Conservation (phyloP, 768 basidiomycete species). For the Boletus eberwhitei region DNA sequence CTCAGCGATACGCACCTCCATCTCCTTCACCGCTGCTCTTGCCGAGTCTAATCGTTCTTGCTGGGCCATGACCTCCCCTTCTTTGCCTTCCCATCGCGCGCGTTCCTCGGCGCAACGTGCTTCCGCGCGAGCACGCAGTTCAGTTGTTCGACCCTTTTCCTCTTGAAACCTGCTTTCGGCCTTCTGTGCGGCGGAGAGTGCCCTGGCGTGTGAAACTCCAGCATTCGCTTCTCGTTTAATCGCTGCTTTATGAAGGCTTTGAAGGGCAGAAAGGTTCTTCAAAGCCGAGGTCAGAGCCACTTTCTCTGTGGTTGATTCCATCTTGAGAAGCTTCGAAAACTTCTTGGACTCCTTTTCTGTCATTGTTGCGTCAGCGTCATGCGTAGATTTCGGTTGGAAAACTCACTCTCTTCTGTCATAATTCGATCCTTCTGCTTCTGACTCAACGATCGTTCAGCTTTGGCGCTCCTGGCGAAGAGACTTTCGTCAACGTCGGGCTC, state of each 20-base stretch:
- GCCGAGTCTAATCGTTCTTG: conserved; percentile 48
- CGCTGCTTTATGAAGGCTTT: conserved; percentile 64
- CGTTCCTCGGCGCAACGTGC: conserved; percentile 51
- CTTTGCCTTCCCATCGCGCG: conserved; percentile 51
- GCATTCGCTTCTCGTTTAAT: conserved; percentile 64
- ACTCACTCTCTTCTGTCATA: conserved; percentile 49
- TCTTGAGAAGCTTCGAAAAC: conserved; percentile 66
- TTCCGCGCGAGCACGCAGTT: conserved; percentile 45
- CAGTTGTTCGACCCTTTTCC: conserved; percentile 56
- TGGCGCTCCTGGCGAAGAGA: conserved; percentile 39
- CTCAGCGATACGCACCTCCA: conserved; percentile 60
- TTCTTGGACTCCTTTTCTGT: conserved; percentile 57
- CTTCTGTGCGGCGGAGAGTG: conserved; percentile 57
- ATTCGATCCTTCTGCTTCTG: conserved; percentile 52
- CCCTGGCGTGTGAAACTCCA: conserved; percentile 49
- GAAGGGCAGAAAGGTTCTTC: conserved; percentile 63
- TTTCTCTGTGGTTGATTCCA: conserved; percentile 67
- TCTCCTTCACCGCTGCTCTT: conserved; percentile 51
- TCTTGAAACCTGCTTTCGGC: conserved; percentile 58
- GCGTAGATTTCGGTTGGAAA: neutral
- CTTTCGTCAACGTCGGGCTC: conserved; percentile 40
- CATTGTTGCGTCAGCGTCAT: neutral
- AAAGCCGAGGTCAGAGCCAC: conserved; percentile 57
- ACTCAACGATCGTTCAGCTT: conserved; percentile 47
- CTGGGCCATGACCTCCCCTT: conserved; percentile 45